Base-by-base conservation (phyloP, 345 rosid species). In the Eutrema japonicum region DNA sequence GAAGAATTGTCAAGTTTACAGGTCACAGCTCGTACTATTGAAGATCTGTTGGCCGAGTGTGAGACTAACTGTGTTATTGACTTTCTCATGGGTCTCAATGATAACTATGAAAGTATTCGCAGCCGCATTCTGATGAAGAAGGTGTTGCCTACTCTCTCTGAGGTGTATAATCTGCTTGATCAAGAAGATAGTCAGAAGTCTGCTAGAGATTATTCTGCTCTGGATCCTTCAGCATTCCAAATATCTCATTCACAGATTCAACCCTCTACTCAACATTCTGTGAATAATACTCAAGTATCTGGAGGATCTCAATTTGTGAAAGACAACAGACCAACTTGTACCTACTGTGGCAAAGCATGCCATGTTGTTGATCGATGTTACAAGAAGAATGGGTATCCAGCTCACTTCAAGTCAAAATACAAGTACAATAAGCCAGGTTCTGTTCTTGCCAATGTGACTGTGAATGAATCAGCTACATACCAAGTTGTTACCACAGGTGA, bases 401-500 rank as follows among this genome's bases (percentile, higher is more conserved):
- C 40, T 6, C 40, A 36, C 8, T 36, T 6, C 40, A 36, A 36
- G 2, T 36, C 40, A 10, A 36, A 36, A 0, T 0, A 6, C 8
- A 36, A 6, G 8, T 36, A 2, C 11, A 40, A 3, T 4, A 40
- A 40, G 4, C 3, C 12, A 0, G 11, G 42, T 3, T 3, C 3
- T 9, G 11, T 2, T 40, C 11, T 40, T 10, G 42, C 42, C 0
- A 40, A 40, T 40, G 12, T 40, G 43, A 4, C 43, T 0, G 43
- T 10, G 0, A 8, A 7, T 0, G 40, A 0, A 0, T 1, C 8
- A 8, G 6, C 40, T 10, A 7, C 9, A 1, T 11, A 48, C 0
- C 32, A 30, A 5, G 4, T 1, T 4, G 37, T 1, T 13, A 2
- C 12, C 0, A 5, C 37, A 4, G 0, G 4, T 0, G 4, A 35